phyloP scores from a whole-genome alignment of 1,284 basidiomycete genomes.

The Naganishia sp. region DNA sequence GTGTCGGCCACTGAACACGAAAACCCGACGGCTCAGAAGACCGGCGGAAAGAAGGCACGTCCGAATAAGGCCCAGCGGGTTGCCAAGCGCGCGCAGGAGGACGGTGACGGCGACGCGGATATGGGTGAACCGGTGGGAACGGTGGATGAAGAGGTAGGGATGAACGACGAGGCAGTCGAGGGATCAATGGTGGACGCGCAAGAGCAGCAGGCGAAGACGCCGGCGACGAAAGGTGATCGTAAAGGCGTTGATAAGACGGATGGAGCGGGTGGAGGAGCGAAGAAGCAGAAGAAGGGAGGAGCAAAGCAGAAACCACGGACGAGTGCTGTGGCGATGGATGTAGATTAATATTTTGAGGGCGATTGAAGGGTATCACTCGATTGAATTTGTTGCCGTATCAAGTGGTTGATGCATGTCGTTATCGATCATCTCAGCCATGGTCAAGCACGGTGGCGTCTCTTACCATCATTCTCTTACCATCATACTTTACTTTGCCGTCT shows the following conservation, averaged over 20 bases:
- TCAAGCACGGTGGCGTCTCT: no score
- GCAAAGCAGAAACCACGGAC: slow-evolving; percentile 1
- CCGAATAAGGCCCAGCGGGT: slow-evolving; percentile 24
- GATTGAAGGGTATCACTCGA: background rate
- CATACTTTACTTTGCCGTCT: background rate
- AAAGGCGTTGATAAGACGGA: background rate
- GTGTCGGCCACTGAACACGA: slow-evolving; percentile 7
- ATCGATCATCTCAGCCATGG: no score
- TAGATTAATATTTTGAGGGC: slow-evolving; percentile 3
- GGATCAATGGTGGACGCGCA: background rate
- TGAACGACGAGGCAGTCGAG: slow-evolving; percentile 1
- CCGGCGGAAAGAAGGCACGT: slow-evolving; percentile 1
- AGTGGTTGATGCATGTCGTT: no score
- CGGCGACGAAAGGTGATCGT: background rate
- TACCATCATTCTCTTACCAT: no score
- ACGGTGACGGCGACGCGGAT: slow-evolving; percentile 1
- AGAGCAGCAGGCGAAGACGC: background rate
- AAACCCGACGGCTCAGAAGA: background rate
- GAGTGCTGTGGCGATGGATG: slow-evolving; percentile 16
- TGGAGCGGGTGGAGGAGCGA: background rate
- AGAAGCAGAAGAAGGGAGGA: background rate
- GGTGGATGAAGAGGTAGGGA: slow-evolving; percentile 11
- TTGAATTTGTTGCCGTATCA: background rate
- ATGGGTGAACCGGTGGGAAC: background rate
- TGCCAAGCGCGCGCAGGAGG: background rate